Evolutionary conservation across 768 basidiomycete genomes (phyloP).

Genomic region (Leccinum uliginosum): DNA sequence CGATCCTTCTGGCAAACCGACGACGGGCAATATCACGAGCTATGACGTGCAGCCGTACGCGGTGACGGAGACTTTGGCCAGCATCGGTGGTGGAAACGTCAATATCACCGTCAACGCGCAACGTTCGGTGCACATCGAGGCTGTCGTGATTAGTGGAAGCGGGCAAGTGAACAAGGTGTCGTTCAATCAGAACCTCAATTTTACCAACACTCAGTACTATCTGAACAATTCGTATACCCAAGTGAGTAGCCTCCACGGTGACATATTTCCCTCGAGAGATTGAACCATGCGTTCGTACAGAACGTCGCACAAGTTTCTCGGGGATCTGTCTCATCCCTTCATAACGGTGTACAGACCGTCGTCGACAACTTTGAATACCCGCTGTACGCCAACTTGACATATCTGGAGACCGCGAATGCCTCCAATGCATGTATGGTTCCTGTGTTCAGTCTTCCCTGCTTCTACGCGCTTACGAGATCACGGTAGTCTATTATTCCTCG

Average conservation of each 20-base stretch:
- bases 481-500: constrained; percentile 41
- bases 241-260: constrained; percentile 20
- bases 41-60: constrained; percentile 61
- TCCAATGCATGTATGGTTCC: constrained; percentile 15
- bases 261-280: neutral
- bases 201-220: constrained; percentile 61
- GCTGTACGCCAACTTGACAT: constrained; percentile 38
- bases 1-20: constrained; percentile 57
- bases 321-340: constrained; percentile 45
- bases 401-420: constrained; percentile 29
- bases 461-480: neutral
- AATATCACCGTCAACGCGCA: constrained; percentile 60
- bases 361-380: constrained; percentile 55
- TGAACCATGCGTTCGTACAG: constrained; percentile 25
- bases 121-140: constrained; percentile 54
- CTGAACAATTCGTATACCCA: constrained; percentile 42
- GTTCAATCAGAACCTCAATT: constrained; percentile 59
- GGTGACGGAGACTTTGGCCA: constrained; percentile 43
- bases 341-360: constrained; percentile 41
- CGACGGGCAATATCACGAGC: constrained; percentile 61
- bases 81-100: constrained; percentile 41
- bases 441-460: neutral
- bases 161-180: constrained; percentile 51
- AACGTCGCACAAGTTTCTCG: constrained; percentile 46
- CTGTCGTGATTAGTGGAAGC: constrained; percentile 58